Percentiles rank a stretch among this genome's conserved stretches.
Evolutionary conservation across 2,329 filamentous ascomycete species (phyloP).

Genomic region (Sordariomycetes sp.): DNA sequence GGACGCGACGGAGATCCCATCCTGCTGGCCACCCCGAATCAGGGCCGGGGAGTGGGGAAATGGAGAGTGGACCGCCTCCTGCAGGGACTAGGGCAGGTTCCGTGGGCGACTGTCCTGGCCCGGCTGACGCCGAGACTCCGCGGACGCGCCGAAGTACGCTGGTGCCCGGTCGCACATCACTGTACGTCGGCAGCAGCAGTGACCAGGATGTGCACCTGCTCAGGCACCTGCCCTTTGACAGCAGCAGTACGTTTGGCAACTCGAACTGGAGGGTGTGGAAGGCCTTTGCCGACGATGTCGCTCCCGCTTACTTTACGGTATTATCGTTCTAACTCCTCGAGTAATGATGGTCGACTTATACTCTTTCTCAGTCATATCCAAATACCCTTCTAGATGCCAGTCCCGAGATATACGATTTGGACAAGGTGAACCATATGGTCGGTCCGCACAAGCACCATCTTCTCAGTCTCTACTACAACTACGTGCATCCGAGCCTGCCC

Average conservation of each 20-base stretch:
- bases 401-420: not conserved
- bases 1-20: not conserved
- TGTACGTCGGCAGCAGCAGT: not conserved
- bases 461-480: not conserved
- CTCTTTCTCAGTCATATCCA: not conserved
- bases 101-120: not conserved
- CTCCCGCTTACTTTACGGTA: not conserved
- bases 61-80: not conserved
- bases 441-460: not conserved
- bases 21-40: not conserved
- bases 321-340: not conserved
- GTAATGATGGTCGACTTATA: not conserved
- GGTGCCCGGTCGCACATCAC: not conserved
- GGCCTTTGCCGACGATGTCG: not conserved
- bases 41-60: not conserved
- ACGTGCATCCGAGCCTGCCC: not conserved
- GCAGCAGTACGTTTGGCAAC: not conserved
- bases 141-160: not conserved
- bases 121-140: not conserved
- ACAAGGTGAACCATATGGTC: not conserved
- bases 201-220: not conserved
- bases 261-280: not conserved
- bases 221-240: not conserved
- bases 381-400: not conserved
- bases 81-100: not conserved